Evolutionary conservation across 78 protist species (phyloP), one percentile per base, ranked within the genome.

Genomic region (Guillardia theta): DNA sequence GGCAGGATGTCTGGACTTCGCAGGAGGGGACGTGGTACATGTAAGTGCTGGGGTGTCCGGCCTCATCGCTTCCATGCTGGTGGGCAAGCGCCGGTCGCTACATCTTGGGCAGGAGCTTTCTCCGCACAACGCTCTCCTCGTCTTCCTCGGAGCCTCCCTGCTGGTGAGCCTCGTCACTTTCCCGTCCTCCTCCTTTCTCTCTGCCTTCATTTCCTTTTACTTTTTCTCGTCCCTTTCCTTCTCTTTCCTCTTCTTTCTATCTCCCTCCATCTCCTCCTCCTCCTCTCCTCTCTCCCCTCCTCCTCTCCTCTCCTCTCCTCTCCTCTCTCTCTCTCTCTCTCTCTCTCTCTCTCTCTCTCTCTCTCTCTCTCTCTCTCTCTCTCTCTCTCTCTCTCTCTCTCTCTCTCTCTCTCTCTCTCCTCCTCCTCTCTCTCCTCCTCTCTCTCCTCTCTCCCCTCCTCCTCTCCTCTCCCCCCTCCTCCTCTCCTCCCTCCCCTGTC

Each of bases 21-120:
- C 93, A 6, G 98, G 98, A 39, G 98, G 98, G 53, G 94, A 95
- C 24, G 98, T 96, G 64, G 96, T 97, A 92, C 98, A 97, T 62
- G 96, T 97, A 22, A 70, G 96, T 0, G 96, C 98, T 30, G 98
- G 98, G n/a, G n/a, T n/a, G n/a, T n/a, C n/a, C n/a, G n/a, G n/a
- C n/a, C n/a, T n/a, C n/a, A n/a, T n/a, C n/a, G n/a, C n/a, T n/a
- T n/a, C n/a, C n/a, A n/a, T n/a, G n/a, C n/a, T n/a, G n/a, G n/a
- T n/a, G n/a, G n/a, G n/a, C n/a, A n/a, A n/a, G n/a, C n/a, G n/a
- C n/a, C n/a, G n/a, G n/a, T n/a, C n/a, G n/a, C n/a, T n/a, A n/a
- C n/a, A n/a, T n/a, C n/a, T n/a, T n/a, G n/a, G n/a, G n/a, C n/a
- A n/a, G n/a, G n/a, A n/a, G n/a, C n/a, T n/a, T n/a, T n/a, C n/a